These are phyloP conservation scores for Termitomyces sp. DNA, from an alignment of 768 basidiomycete species.

Conservation along the genomic window DNA sequence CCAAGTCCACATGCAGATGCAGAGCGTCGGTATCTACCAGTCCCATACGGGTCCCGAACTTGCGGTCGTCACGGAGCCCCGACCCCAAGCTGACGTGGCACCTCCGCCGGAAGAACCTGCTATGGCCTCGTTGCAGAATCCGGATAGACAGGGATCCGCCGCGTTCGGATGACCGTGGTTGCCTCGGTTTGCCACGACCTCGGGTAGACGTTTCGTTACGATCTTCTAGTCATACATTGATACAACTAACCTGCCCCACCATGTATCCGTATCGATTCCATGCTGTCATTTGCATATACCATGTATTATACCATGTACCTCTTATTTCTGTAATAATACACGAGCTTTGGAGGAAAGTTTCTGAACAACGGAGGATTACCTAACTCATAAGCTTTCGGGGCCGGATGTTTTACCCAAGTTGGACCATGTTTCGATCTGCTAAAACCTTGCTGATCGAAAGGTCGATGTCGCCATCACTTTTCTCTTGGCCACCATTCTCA, in stretches of 20 bases:
- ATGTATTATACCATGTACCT: neutral
- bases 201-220: neutral
- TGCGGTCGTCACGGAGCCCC: slow-evolving; percentile 11
- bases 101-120: slow-evolving; percentile 17
- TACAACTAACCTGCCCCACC: neutral
- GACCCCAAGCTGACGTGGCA: slow-evolving; percentile 3
- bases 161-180: neutral
- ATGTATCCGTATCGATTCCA: neutral
- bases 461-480: neutral
- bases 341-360: neutral
- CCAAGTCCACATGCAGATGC: slow-evolving; percentile 2
- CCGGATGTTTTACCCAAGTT: neutral
- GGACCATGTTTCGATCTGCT: neutral
- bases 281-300: neutral
- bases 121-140: slow-evolving; percentile 27
- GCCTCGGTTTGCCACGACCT: neutral
- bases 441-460: neutral
- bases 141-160: slow-evolving; percentile 12
- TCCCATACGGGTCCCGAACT: neutral
- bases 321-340: neutral
- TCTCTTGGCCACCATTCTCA: neutral
- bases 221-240: neutral
- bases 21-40: neutral
- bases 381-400: neutral
- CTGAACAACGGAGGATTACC: neutral